Evolutionary conservation across 164 flowering plant species (phyloP), one percentile per base, ranked within the genome.

Genomic region (Umbilicus rupestris): DNA sequence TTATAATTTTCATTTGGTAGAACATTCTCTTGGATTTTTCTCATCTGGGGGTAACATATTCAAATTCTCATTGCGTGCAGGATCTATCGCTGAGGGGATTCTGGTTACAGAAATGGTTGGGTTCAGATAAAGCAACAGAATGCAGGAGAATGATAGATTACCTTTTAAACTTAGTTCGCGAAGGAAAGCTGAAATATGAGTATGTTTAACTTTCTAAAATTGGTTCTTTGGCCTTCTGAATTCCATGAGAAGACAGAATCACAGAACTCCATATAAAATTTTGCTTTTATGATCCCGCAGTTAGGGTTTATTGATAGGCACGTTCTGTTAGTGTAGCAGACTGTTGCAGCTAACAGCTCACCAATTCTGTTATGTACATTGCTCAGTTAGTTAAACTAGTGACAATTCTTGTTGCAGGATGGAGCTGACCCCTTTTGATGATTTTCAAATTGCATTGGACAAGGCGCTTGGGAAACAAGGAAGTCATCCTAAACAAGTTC

Each of bases 31-130:
- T 22, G 58, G 14, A 26, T 4, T 55, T 3, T 28, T 26, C 29
- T 55, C 12, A 0, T 28, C 12, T 28, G 33, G 19, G 14, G 33
- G 31, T 55, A 28, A 30, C 31, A 26, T 28, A 26, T 12, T 55
- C 33, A 26, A 12, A 1, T 14, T 28, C 19, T 55, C 33, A 16
- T 28, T 16, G 19, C 35, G 3, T 77, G 75, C 87, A 94, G 99
- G 99, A 95, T 52, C 85, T 95, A 68, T 80, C 90, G 29, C 80
- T 95, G 81, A 84, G 83, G 73, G 99, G 97, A 69, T 95, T 92
- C 75, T 92, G 96, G 99, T 71, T 95, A 78, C 99, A 90, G 77
- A 89, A 85, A 70, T 91, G 84, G 90, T 55, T 92, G 85, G 75
- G 70, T 66, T 73, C 83, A 24, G 91, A 85, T 17, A 85, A 76